A percentile compares a stretch with the other conserved stretches of the same genome.
phyloP scores from a whole-genome alignment of 495 filamentous ascomycete genomes.

The Aspergillus affinis region DNA sequence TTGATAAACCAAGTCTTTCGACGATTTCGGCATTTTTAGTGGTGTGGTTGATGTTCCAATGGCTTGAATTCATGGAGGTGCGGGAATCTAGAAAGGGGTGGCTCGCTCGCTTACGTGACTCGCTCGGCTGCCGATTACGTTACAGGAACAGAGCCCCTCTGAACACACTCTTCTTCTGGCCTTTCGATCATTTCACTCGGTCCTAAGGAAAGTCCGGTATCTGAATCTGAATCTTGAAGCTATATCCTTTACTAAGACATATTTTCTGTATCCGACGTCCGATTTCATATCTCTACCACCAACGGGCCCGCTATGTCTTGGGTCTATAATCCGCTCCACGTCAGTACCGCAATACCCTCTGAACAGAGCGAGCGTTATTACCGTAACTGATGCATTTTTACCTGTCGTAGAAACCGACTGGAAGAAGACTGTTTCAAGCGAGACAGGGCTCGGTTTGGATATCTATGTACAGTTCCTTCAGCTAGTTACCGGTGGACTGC shows the following conservation, averaged over 20 bases:
- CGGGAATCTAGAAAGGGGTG: too few species aligned
- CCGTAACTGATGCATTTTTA: slow-evolving; percentile 24
- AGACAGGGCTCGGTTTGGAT: slow-evolving; percentile 25
- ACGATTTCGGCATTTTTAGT: too few species aligned
- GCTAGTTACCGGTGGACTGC: slow-evolving; percentile 24
- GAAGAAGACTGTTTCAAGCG: slow-evolving; percentile 28
- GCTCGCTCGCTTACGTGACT: too few species aligned
- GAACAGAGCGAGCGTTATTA: slow-evolving; percentile 22
- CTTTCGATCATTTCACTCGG: slow-evolving; percentile 5
- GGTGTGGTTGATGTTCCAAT: too few species aligned
- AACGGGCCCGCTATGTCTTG: slow-evolving; percentile 30
- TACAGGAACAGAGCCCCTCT: neutral
- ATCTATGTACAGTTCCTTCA: slow-evolving; percentile 36
- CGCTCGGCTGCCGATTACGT: neutral
- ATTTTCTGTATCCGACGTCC: slow-evolving; percentile 30
- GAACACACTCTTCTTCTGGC: slow-evolving; percentile 5
- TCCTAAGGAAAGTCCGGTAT: neutral
- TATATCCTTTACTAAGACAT: slow-evolving; percentile 26
- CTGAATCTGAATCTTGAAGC: slow-evolving; percentile 10
- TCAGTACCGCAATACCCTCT: slow-evolving; percentile 31
- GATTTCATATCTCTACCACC: slow-evolving; percentile 34
- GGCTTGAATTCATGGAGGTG: too few species aligned
- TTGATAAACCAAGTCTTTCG: too few species aligned
- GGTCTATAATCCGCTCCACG: slow-evolving; percentile 35
- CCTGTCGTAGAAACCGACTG: slow-evolving; percentile 33